Evolutionary conservation across 306 rosid species (phyloP).

Genomic region (Abrus pulchellus): DNA sequence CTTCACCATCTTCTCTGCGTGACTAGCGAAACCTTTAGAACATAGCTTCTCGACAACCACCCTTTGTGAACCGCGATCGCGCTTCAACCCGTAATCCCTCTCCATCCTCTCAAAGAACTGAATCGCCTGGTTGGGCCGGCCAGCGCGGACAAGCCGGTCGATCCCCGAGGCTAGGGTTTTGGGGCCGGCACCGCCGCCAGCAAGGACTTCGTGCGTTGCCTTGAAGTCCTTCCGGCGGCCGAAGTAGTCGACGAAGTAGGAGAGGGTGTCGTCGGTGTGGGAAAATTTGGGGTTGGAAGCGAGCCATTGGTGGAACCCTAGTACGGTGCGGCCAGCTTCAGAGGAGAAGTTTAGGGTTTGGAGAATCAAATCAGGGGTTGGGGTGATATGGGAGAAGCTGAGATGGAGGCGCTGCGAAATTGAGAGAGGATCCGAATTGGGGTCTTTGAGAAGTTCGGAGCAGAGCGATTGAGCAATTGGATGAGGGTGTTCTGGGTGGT

Average conservation of each 20-base stretch:
- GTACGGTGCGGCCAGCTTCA: constrained; percentile 68
- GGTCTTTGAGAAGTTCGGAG: constrained; percentile 64
- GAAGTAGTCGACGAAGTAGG: constrained; percentile 71
- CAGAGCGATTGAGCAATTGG: constrained; percentile 64
- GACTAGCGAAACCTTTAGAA: constrained; percentile 67
- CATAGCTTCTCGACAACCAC: constrained; percentile 81
- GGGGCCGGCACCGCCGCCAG: not conserved
- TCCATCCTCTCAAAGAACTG: constrained; percentile 85
- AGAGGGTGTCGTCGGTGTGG: constrained; percentile 71
- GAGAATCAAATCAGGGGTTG: constrained; percentile 61
- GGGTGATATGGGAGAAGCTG: constrained; percentile 72
- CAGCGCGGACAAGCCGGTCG: constrained; percentile 74
- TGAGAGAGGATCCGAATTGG: constrained; percentile 59
- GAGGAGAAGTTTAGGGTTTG: constrained; percentile 64
- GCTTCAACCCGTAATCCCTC: constrained; percentile 69
- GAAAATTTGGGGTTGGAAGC: constrained; percentile 60
- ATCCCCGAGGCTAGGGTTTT: constrained; percentile 62
- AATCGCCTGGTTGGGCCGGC: constrained; percentile 62
- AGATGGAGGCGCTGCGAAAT: constrained; percentile 69
- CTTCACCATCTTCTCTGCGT: constrained; percentile 84
- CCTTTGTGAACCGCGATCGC: constrained; percentile 60
- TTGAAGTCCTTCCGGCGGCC: constrained; percentile 88
- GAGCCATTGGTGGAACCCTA: constrained; percentile 77
- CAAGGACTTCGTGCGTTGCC: constrained; percentile 66
- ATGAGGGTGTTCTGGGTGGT: constrained; percentile 42